Evolutionary conservation across 441 rosid species (phyloP).

Genomic region (Arabidopsis hybrid): DNA sequence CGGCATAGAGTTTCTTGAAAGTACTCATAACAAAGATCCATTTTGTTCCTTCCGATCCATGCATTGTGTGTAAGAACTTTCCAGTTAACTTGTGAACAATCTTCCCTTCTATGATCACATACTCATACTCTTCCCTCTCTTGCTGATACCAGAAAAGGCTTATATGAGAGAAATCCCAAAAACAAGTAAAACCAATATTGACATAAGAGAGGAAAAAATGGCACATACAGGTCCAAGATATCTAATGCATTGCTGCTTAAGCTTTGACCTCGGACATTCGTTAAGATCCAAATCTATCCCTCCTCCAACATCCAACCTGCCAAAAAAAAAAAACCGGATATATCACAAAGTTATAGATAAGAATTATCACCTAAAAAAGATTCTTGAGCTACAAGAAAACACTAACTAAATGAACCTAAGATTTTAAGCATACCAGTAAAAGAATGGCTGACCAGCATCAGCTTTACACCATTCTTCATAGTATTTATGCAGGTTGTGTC

Average conservation of each 20-base stretch:
- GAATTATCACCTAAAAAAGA: neutral
- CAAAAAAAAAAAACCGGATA: neutral
- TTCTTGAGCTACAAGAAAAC: slow-evolving; percentile 29
- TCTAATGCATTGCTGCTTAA: slow-evolving; percentile 78
- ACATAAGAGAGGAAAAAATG: neutral
- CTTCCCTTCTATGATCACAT: slow-evolving; percentile 63
- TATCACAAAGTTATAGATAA: neutral
- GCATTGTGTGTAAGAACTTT: slow-evolving; percentile 58
- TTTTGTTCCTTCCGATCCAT: slow-evolving; percentile 57
- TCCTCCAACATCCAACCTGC: slow-evolving; percentile 91
- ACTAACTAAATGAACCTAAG: slow-evolving; percentile 5
- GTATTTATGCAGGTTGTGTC: slow-evolving; percentile 77
- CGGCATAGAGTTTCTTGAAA: slow-evolving; percentile 72
- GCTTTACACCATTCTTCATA: slow-evolving; percentile 77
- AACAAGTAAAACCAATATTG: neutral
- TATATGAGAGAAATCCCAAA: slow-evolving; percentile 19
- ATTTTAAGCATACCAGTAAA: slow-evolving; percentile 63
- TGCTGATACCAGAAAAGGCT: slow-evolving; percentile 51
- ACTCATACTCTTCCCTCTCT: slow-evolving; percentile 87
- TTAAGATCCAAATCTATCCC: slow-evolving; percentile 79
- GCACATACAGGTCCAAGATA: slow-evolving; percentile 89
- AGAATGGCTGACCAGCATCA: slow-evolving; percentile 88
- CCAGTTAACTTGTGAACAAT: slow-evolving; percentile 68
- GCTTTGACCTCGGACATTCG: slow-evolving; percentile 69
- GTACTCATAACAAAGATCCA: slow-evolving; percentile 96